Percentiles rank a stretch among this genome's conserved stretches.
Conservation (phyloP, 306 rosid genomes). For the Vigna unguiculata region DNA sequence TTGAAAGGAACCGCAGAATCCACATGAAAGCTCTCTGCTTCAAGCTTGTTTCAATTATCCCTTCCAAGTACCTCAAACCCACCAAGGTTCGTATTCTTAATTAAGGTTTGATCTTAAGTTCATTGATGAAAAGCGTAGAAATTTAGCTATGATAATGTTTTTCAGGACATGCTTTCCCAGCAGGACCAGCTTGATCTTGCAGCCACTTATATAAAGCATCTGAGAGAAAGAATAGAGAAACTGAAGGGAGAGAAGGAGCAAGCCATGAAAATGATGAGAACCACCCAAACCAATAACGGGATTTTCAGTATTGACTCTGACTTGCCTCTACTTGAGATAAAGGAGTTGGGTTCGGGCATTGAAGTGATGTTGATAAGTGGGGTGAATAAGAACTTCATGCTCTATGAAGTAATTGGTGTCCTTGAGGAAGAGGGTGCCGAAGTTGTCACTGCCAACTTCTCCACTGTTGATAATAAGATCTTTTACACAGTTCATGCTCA, state of each 20-base stretch:
- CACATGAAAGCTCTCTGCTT: conserved; percentile 77
- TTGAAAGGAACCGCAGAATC: conserved; percentile 75
- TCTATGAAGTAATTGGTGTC: conserved; percentile 57
- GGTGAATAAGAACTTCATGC: conserved; percentile 60
- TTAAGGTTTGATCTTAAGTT: background rate
- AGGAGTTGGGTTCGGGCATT: conserved; percentile 57
- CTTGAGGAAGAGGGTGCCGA: conserved; percentile 80
- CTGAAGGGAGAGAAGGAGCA: conserved; percentile 57
- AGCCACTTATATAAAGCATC: conserved; percentile 53
- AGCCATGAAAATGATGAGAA: conserved; percentile 33
- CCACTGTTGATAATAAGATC: conserved; percentile 50
- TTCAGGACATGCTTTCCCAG: conserved; percentile 63
- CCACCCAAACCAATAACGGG: background rate
- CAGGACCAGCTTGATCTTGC: conserved; percentile 66
- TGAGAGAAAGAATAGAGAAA: conserved; percentile 59
- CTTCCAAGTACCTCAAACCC: conserved; percentile 50
- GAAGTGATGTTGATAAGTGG: conserved; percentile 68
- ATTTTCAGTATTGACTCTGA: background rate
- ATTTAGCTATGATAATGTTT: too few relatives aligned
- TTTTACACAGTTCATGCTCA: conserved; percentile 67
- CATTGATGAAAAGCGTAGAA: background rate
- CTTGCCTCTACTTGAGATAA: conserved; percentile 58
- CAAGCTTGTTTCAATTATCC: conserved; percentile 68
- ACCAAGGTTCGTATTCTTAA: conserved; percentile 50
- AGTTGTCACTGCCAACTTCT: conserved; percentile 62